A percentile compares a stretch with the other conserved stretches of the same genome.
phyloP scores from a whole-genome alignment of 1,284 basidiomycete species.

The Mycosarcoma maydis region DNA sequence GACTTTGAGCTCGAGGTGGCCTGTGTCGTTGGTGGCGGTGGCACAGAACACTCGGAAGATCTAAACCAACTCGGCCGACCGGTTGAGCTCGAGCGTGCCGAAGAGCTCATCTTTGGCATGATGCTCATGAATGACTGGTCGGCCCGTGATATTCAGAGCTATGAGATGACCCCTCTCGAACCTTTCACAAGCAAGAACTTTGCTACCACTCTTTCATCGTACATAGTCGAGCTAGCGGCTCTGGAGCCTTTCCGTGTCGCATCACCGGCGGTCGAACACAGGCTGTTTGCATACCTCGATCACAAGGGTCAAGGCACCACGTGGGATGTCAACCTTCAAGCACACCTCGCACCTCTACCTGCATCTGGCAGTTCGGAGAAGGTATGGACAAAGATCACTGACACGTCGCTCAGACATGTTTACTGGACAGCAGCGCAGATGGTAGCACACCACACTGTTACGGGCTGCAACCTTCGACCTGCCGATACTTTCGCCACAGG shows the following conservation, averaged over 20 bases:
- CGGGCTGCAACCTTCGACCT: slow-evolving; percentile 21
- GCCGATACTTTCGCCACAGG: slow-evolving; percentile 35
- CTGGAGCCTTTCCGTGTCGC: slow-evolving; percentile 20
- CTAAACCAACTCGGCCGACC: slow-evolving; percentile 16
- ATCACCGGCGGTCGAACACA: slow-evolving; percentile 3
- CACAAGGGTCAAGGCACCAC: slow-evolving; percentile 6
- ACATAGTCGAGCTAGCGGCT: slow-evolving; percentile 10
- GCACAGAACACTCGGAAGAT: neutral
- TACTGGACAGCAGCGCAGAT: slow-evolving; percentile 40
- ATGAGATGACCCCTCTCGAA: slow-evolving; percentile 29
- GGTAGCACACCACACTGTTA: slow-evolving; percentile 31
- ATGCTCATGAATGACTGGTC: slow-evolving; percentile 55
- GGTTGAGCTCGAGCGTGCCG: slow-evolving; percentile 15
- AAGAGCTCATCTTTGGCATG: slow-evolving; percentile 33
- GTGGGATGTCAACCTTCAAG: slow-evolving; percentile 16
- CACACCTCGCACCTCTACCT: slow-evolving; percentile 4
- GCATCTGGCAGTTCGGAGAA: neutral
- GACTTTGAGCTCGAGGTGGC: slow-evolving; percentile 54
- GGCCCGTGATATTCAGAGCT: slow-evolving; percentile 36
- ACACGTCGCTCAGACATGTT: slow-evolving; percentile 19
- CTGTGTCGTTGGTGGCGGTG: slow-evolving; percentile 19
- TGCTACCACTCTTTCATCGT: slow-evolving; percentile 33
- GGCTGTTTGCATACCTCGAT: slow-evolving; percentile 15
- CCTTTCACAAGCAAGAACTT: slow-evolving; percentile 25
- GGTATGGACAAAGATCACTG: slow-evolving; percentile 18